Evolutionary conservation across 2,329 filamentous ascomycete genomes (phyloP).

Genomic region (Pseudogymnoascus sp.): DNA sequence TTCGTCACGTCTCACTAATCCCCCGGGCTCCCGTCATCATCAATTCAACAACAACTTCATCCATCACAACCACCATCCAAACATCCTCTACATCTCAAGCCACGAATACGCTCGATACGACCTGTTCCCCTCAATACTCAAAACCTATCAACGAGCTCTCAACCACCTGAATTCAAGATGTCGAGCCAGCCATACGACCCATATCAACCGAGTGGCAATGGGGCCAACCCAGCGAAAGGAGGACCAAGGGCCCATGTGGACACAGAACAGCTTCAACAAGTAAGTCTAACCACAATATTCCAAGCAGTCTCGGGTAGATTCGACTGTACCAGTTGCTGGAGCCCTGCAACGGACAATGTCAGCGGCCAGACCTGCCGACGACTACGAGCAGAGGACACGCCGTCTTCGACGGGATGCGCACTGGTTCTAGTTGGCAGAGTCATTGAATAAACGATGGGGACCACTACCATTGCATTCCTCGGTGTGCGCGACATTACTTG

Average conservation of each 20-base stretch:
- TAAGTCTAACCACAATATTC: not conserved
- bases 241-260: constrained; percentile 41
- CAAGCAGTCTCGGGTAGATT: not conserved
- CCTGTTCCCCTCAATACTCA: not conserved
- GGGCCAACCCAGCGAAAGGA: constrained; percentile 34
- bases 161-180: not conserved
- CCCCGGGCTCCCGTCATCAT: not conserved
- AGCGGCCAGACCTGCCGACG: not conserved
- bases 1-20: constrained; percentile 2
- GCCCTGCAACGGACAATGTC: not conserved
- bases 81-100: constrained; percentile 18
- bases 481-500: not conserved
- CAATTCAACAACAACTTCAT: not conserved
- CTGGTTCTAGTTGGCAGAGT: not conserved
- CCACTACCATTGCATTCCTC: not conserved
- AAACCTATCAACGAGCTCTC: not conserved
- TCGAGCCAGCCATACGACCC: constrained; percentile 62
- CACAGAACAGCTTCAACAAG: constrained; percentile 19
- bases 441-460: too few relatives aligned
- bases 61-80: not conserved
- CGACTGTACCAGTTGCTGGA: not conserved
- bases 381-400: not conserved
- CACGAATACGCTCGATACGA: not conserved
- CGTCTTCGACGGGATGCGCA: not conserved
- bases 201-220: constrained; percentile 69